phyloP scores from a whole-genome alignment of 2,329 filamentous ascomycete genomes.

The Pleurostoma richardsiae region DNA sequence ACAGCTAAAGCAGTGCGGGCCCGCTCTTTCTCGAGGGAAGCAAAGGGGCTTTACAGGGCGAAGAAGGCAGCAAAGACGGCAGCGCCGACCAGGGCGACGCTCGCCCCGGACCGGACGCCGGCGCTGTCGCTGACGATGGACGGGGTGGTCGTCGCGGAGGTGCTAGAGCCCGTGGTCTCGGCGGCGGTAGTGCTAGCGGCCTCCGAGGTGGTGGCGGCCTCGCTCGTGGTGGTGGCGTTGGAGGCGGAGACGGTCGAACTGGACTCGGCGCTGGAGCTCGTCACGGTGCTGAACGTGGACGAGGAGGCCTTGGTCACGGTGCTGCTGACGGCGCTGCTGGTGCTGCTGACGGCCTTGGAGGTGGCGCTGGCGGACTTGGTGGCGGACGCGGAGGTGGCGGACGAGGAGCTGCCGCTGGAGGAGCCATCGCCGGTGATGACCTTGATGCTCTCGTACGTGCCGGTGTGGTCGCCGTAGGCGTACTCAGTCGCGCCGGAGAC shows the following conservation, averaged over 20 bases:
- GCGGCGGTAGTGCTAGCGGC: conserved; percentile 6
- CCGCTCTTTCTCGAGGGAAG: neutral
- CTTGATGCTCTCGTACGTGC: conserved; percentile 46
- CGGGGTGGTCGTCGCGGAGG: conserved; percentile 8
- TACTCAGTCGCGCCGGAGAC: conserved; percentile 44
- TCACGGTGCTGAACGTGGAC: conserved; percentile 13
- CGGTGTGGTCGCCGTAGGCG: conserved; percentile 43
- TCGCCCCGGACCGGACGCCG: conserved; percentile 10
- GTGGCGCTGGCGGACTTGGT: conserved; percentile 11
- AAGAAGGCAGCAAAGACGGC: conserved; percentile 10
- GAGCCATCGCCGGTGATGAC: conserved; percentile 33
- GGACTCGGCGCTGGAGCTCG: conserved; percentile 7
- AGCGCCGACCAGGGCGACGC: conserved; percentile 11
- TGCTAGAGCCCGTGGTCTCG: conserved; percentile 7
- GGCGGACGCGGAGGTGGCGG: conserved; percentile 9
- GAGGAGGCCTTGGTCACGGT: conserved; percentile 15
- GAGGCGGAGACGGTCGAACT: conserved; percentile 8
- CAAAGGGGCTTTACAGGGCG: conserved; percentile 6
- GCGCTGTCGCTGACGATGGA: conserved; percentile 13
- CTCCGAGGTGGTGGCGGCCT: conserved; percentile 9
- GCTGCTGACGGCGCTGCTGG: conserved; percentile 11
- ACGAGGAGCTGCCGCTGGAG: conserved; percentile 10
- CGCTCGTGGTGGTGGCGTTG: conserved; percentile 7
- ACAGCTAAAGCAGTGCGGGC: too few species aligned
- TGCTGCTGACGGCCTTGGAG: conserved; percentile 8